Evolutionary conservation across 306 rosid species (phyloP).

Genomic region (Cucumis cinereus): DNA sequence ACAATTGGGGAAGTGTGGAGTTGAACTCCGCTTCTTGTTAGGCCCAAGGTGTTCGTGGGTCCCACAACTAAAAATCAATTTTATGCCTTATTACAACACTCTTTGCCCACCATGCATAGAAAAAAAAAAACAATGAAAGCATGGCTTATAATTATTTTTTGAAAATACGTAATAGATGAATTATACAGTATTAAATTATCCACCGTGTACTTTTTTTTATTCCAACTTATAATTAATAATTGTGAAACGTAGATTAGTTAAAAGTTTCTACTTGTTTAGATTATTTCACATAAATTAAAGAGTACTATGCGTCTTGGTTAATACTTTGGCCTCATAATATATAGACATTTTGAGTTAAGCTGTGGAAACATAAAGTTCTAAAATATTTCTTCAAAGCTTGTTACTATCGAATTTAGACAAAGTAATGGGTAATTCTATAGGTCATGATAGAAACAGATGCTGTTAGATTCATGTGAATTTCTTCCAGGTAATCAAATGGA

Average conservation of each 20-base stretch:
- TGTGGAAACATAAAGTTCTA: neutral
- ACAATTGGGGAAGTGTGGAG: too few species aligned
- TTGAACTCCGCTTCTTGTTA: too few species aligned
- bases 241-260: neutral
- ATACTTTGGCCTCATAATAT: neutral
- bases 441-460: neutral
- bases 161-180: too few species aligned
- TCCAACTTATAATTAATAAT: too few species aligned
- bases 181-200: too few species aligned
- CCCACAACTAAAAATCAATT: too few species aligned
- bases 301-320: neutral
- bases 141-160: too few species aligned
- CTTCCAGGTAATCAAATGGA: constrained; percentile 79
- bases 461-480: neutral
- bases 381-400: neutral
- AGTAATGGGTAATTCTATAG: neutral
- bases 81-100: too few species aligned
- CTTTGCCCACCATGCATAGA: too few species aligned
- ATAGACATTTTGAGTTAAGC: neutral
- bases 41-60: too few species aligned
- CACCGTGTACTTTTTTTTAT: too few species aligned
- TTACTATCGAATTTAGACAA: neutral
- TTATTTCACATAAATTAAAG: neutral
- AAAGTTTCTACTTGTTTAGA: neutral
- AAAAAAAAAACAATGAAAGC: too few species aligned